Base-by-base conservation (phyloP, 768 basidiomycete genomes). In the Hemileccinum impolitum region DNA sequence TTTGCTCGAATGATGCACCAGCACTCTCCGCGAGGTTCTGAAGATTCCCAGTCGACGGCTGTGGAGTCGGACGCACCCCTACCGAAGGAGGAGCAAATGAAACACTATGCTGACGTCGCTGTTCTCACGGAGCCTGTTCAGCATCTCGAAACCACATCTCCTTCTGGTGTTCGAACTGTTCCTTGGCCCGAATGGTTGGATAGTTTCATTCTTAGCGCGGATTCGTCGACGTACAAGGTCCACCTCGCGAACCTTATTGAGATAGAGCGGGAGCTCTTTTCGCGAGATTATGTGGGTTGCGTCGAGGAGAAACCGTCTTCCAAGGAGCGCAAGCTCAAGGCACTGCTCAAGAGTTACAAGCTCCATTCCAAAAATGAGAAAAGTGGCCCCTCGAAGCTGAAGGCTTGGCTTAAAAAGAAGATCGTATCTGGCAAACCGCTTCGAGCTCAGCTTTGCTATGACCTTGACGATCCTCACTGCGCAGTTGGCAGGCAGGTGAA, bases 321-420 rank as follows among this genome's bases (percentile, higher is more conserved):
- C 39, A 65, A 67, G 53, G 74, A 75, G 23, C 60, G 64, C 39
- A 72, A 64, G 54, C 57, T 78, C 12, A 75, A 74, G 54, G 68
- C 69, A 14, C 63, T 75, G 28, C 52, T 74, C 50, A 77, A 74
- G 56, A 72, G 68, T 39, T 70, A 73, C 58, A 74, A 70, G 41
- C 67, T 72, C 32, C 48, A 66, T 39, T 38, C 60, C 28, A 68
- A 69, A 54, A 41, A 45, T 13, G 66, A 68, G 44, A 62, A 61
- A 17, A 60, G 69, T 14, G 73, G 75, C 13, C 68, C 77, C 5
- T 73, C 76, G 39, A 79, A 73, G 53, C 61, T 87, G 39, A 84
- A 79, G 55, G 73, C 77, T 5, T 87, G 85, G 85, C 66, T 82
- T 58, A 81, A 75, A 66, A 79, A 77, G 53, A 84, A 84, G 52